Conservation (phyloP, 176 grass and related monocot genomes). For the Musa acuminata region DNA sequence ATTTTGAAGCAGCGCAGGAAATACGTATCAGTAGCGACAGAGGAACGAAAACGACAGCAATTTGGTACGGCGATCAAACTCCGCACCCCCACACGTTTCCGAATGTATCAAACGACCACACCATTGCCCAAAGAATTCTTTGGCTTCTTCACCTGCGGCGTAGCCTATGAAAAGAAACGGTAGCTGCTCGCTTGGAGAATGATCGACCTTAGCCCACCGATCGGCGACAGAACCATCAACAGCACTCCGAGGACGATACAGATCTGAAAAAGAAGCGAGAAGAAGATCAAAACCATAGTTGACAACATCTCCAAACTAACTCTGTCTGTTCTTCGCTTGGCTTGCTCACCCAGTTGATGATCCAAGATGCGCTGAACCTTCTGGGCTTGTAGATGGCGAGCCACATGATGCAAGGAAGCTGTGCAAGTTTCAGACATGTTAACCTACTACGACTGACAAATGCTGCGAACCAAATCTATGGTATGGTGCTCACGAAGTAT, state of each 20-base stretch:
- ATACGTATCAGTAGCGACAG: too few relatives aligned
- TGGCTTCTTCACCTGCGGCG: not conserved
- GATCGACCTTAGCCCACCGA: constrained; percentile 8
- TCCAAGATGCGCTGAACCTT: not conserved
- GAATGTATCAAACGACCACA: too few relatives aligned
- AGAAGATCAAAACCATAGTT: not conserved
- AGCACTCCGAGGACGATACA: not conserved
- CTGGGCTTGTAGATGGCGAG: not conserved
- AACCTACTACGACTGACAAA: not conserved
- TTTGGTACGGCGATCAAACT: too few relatives aligned
- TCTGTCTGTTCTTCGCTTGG: too few relatives aligned
- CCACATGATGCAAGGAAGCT: constrained; percentile 15
- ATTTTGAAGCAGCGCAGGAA: too few relatives aligned
- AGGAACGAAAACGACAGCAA: too few relatives aligned
- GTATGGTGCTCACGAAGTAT: not conserved
- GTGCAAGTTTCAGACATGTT: not conserved
- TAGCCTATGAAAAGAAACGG: not conserved
- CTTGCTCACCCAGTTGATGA: not conserved
- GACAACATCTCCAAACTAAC: not conserved
- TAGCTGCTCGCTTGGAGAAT: not conserved
- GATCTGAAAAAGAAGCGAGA: not conserved
- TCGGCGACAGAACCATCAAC: not conserved
- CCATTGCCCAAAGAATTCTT: too few relatives aligned
- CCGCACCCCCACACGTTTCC: too few relatives aligned
- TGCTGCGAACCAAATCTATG: not conserved